A percentile compares a stretch with the other conserved stretches of the same genome.
phyloP scores from a whole-genome alignment of 805 yeast genomes.

The Candida peoriensis region DNA sequence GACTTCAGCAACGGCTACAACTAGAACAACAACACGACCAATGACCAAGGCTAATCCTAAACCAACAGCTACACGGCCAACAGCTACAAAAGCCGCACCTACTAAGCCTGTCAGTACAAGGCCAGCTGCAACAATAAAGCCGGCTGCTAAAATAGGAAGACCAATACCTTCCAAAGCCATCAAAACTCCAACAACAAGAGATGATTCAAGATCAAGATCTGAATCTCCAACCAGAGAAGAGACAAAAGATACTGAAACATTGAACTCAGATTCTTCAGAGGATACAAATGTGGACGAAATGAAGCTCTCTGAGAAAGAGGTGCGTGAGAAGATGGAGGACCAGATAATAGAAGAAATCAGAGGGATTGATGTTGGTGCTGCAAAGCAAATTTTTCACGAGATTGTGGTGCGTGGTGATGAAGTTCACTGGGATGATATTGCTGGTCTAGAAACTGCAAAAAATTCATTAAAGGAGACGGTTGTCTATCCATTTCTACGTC shows the following conservation, averaged over 20 bases:
- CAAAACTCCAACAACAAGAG: constrained; percentile 1
- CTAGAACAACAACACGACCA: neutral
- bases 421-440: constrained; percentile 94
- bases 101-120: constrained; percentile 1
- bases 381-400: constrained; percentile 81
- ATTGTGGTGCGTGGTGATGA: constrained; percentile 89
- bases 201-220: constrained; percentile 13
- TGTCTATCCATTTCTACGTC: constrained; percentile 92
- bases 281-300: constrained; percentile 17
- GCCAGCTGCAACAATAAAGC: neutral
- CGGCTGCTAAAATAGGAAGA: neutral
- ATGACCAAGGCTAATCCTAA: neutral
- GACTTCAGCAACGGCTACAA: neutral
- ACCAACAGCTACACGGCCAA: constrained; percentile 5
- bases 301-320: constrained; percentile 23
- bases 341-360: constrained; percentile 30
- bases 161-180: neutral
- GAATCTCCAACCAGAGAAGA: constrained; percentile 16
- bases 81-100: constrained; percentile 2
- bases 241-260: constrained; percentile 22
- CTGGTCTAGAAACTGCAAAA: constrained; percentile 87
- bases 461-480: constrained; percentile 89
- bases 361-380: constrained; percentile 79
- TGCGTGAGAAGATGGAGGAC: constrained; percentile 26
- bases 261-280: constrained; percentile 16